These are phyloP conservation scores for Azolla pinnata DNA, from an alignment of 75 land plant genomes.

Conservation along the genomic window DNA sequence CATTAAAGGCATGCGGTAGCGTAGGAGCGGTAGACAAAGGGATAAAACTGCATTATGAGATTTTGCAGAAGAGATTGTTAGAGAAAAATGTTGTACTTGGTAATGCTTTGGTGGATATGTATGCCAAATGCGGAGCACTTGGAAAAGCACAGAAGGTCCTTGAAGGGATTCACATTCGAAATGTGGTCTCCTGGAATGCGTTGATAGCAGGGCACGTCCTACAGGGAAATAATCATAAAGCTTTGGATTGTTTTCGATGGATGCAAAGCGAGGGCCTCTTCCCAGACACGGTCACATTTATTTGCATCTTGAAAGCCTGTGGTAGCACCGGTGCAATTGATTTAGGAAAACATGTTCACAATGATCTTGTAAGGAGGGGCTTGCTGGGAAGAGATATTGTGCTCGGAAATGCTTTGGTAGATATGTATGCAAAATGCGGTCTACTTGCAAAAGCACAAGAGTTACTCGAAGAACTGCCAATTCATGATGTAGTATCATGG, in stretches of 20 bases:
- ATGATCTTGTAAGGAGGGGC: background rate
- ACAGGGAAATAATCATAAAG: slow-evolving; percentile 12
- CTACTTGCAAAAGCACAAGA: slow-evolving; percentile 2
- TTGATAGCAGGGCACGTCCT: slow-evolving; percentile 14
- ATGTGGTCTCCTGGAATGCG: slow-evolving; percentile 11
- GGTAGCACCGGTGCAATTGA: slow-evolving; percentile 12
- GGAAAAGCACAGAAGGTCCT: background rate
- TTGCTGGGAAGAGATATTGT: background rate
- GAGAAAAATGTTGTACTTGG: background rate
- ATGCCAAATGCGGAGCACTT: slow-evolving; percentile 8
- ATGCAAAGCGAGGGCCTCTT: slow-evolving; percentile 8
- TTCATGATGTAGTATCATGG: slow-evolving; percentile 11
- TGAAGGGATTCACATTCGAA: background rate
- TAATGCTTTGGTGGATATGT: background rate
- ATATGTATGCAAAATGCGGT: slow-evolving; percentile 13
- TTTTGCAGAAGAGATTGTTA: background rate
- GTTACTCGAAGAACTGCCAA: background rate
- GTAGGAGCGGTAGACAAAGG: background rate
- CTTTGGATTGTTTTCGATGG: slow-evolving; percentile 5
- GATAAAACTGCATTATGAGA: background rate
- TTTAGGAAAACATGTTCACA: slow-evolving; percentile 11
- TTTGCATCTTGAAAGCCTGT: slow-evolving; percentile 17
- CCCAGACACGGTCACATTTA: slow-evolving; percentile 10
- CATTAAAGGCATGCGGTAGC: background rate
- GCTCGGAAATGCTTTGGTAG: slow-evolving; percentile 8